Conservation (phyloP, 1,284 basidiomycete genomes). For the Papiliotrema flavescens region DNA sequence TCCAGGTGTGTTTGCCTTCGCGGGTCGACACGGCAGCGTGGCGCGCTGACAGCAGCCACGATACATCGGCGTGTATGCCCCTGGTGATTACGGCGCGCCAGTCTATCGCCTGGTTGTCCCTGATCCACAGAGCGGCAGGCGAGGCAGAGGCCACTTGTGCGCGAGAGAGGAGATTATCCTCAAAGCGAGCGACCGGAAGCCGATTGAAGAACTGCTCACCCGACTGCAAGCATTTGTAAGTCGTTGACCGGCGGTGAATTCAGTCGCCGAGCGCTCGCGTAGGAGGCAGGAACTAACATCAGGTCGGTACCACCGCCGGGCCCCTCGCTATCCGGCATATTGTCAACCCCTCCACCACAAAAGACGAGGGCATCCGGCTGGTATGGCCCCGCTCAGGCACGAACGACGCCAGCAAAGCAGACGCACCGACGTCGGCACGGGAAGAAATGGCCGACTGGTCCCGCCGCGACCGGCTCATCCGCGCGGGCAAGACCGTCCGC, state of each 20-base stretch:
- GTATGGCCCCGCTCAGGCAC: conserved; percentile 7
- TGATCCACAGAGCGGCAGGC: background rate
- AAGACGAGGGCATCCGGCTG: conserved; percentile 17
- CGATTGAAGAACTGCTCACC: conserved; percentile 8
- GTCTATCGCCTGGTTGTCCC: conserved; percentile 16
- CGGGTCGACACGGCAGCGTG: background rate
- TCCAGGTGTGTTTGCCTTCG: too few relatives aligned
- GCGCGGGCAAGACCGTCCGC: conserved; percentile 7
- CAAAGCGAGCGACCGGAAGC: conserved; percentile 5
- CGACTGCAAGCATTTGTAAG: too few relatives aligned
- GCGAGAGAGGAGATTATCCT: conserved; percentile 16
- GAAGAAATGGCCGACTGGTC: conserved; percentile 19
- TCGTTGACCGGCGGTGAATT: too few relatives aligned
- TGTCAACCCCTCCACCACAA: conserved; percentile 8
- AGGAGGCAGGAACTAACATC: background rate
- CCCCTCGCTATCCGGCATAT: conserved; percentile 15
- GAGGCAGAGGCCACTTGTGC: conserved; percentile 10
- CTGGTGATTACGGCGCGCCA: conserved; percentile 3
- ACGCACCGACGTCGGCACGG: background rate
- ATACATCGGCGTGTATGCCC: conserved; percentile 6
- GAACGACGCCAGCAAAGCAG: background rate
- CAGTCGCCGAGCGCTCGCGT: too few relatives aligned
- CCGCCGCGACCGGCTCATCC: conserved; percentile 9
- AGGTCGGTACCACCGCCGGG: background rate
- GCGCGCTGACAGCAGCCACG: conserved; percentile 1